Conservation (phyloP, 2,329 filamentous ascomycete genomes). For the Fusarium sp. region DNA sequence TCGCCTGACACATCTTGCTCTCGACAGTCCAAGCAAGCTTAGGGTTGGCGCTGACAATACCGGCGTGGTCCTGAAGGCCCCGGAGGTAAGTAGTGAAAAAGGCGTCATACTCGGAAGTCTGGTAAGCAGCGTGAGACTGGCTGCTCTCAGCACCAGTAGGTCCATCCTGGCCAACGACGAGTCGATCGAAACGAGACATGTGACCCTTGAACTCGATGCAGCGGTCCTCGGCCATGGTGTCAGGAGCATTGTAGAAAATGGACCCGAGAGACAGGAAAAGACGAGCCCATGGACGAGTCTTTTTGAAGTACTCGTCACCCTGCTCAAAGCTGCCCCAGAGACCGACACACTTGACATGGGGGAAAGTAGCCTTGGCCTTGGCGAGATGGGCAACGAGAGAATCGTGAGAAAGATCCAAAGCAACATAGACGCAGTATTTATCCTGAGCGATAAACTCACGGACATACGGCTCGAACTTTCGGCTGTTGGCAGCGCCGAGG, state of each 20-base stretch:
- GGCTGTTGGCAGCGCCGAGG: conserved; percentile 41
- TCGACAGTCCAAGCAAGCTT: conserved; percentile 21
- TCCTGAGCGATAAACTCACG: conserved; percentile 35
- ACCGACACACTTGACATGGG: conserved; percentile 27
- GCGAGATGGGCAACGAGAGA: conserved; percentile 38
- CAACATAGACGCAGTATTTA: conserved; percentile 42
- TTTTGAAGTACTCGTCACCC: conserved; percentile 37
- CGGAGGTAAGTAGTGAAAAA: conserved; percentile 40
- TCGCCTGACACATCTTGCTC: conserved; percentile 25
- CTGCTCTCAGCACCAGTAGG: conserved; percentile 8
- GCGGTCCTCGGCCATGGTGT: conserved; percentile 36
- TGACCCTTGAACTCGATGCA: conserved; percentile 37
- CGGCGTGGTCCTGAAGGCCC: conserved; percentile 30
- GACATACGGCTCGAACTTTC: conserved; percentile 45
- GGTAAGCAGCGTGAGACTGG: conserved; percentile 22
- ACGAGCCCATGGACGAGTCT: conserved; percentile 11
- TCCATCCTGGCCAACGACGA: conserved; percentile 42
- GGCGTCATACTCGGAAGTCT: conserved; percentile 33
- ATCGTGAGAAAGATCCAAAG: conserved; percentile 30
- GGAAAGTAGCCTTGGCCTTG: conserved; percentile 39
- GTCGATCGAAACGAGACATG: conserved; percentile 26
- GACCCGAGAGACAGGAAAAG: conserved; percentile 44
- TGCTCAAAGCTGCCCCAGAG: conserved; percentile 46
- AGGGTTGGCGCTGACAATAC: conserved; percentile 15
- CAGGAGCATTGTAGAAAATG: conserved; percentile 47